Evolutionary conservation across 805 yeast genomes (phyloP).

Genomic region (Cyberlindnera subsufficiens): DNA sequence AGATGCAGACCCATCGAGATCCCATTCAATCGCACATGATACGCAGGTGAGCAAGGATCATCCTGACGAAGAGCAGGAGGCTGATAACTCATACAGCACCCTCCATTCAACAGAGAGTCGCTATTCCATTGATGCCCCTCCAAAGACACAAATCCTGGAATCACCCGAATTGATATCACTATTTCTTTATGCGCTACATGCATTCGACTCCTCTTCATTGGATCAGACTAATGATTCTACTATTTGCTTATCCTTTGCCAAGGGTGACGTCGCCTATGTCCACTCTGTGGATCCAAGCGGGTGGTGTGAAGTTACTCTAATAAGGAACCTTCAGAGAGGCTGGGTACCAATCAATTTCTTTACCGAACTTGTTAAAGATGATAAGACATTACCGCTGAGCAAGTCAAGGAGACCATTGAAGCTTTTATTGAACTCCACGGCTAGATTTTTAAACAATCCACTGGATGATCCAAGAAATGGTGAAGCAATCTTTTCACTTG

Average conservation of each 20-base stretch:
- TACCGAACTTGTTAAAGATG: slow-evolving; percentile 34
- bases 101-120: no score
- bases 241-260: slow-evolving; percentile 66
- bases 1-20: no score
- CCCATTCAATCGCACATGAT: no score
- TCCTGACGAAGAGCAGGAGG: no score
- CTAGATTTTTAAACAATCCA: slow-evolving; percentile 61
- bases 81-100: no score
- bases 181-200: slow-evolving; percentile 52
- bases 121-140: no score
- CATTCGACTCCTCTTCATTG: slow-evolving; percentile 52
- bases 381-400: slow-evolving; percentile 43
- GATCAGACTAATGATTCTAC: slow-evolving; percentile 63
- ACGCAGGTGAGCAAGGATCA: no score
- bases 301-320: slow-evolving; percentile 80
- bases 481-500: slow-evolving; percentile 20
- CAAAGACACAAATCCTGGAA: neutral
- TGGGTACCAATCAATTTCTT: slow-evolving; percentile 88
- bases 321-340: slow-evolving; percentile 60
- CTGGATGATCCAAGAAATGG: slow-evolving; percentile 38
- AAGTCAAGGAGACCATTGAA: slow-evolving; percentile 44
- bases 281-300: slow-evolving; percentile 77
- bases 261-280: slow-evolving; percentile 68
- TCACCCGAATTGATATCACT: slow-evolving; percentile 25
- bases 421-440: slow-evolving; percentile 54